Base-by-base conservation (phyloP, 2,329 filamentous ascomycete species). In the Ceratocystis harringtonii region DNA sequence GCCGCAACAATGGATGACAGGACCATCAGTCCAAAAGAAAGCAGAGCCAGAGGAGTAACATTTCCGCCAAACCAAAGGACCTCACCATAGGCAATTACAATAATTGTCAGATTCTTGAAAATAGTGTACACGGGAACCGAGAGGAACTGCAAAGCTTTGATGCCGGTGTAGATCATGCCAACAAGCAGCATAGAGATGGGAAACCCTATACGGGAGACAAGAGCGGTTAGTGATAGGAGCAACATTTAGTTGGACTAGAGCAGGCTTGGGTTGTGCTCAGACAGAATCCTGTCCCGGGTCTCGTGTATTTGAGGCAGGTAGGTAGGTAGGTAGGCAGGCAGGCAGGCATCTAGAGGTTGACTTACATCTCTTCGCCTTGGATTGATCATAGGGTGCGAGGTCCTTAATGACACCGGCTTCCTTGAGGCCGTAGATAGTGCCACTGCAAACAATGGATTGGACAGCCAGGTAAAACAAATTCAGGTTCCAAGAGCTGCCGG, bases 91-190 rank as follows among this genome's bases (percentile, higher is more conserved):
- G 94, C 94, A 72, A 97, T 99, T 69, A 97, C 85, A 72, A 99
- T 97, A 75, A 95, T 99, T 68, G 94, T 97, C 79, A 99, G 77
- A 79, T 99, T 99, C 83, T 99, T 99, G 83, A 99, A 99, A 75
- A 99, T 99, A 65, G 94, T 99, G 78, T 99, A 99, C 30, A 99
- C 94, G 28, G 94, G 94, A 65, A 99, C 95, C 41, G 92, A 96
- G 68, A 99, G 88, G 77, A 87, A 97, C 77, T 96, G 91, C 58
- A 99, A 85, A 22, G 94, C 91, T 79, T 96, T 96, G 72, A 90
- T 94, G 72, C 90, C 87, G 65, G 94, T 97, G 78, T 97, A 99
- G 77, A 99, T 97, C 94, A 97, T 99, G 74, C 91, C 92, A 73
- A 97, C 94, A 69, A 99, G 86, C 68, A 97, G 88, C 65, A 96